phyloP scores from a whole-genome alignment of 2,329 filamentous ascomycete genomes.

The Penicillium sp. region DNA sequence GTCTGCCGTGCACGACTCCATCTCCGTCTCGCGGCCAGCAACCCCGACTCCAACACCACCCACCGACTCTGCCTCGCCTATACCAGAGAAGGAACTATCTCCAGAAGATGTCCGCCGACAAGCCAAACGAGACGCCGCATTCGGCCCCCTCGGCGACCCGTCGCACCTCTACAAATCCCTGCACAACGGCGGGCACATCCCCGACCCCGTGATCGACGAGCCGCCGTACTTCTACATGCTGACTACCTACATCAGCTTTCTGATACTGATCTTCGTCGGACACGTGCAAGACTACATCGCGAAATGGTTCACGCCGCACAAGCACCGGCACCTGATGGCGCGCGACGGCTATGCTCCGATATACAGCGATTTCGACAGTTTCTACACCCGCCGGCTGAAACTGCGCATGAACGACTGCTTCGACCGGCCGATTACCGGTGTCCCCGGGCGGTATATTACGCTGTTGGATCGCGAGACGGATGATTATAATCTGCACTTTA shows the following conservation, averaged over 20 bases:
- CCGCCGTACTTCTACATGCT: constrained; percentile 90
- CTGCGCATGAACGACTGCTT: constrained; percentile 93
- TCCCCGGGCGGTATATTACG: constrained; percentile 86
- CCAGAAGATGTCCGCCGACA: constrained; percentile 65
- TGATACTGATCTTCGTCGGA: constrained; percentile 86
- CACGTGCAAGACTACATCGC: constrained; percentile 93
- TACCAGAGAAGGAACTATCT: not conserved
- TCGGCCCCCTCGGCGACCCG: constrained; percentile 72
- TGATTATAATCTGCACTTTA: constrained; percentile 75
- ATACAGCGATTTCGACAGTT: constrained; percentile 96
- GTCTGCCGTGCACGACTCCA: constrained; percentile 5
- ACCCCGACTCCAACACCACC: not conserved
- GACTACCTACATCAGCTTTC: constrained; percentile 93
- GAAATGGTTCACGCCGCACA: constrained; percentile 78
- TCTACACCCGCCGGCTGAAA: constrained; percentile 87
- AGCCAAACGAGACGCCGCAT: constrained; percentile 76
- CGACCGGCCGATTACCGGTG: constrained; percentile 80
- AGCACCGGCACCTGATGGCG: constrained; percentile 74
- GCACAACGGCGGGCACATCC: constrained; percentile 71
- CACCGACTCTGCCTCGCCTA: not conserved
- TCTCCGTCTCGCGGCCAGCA: not conserved
- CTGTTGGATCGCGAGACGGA: constrained; percentile 81
- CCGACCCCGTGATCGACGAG: constrained; percentile 80
- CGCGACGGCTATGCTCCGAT: constrained; percentile 85
- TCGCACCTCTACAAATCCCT: constrained; percentile 81